Base-by-base conservation (phyloP, 257 asterid species). In the Leonotis leonurus region DNA sequence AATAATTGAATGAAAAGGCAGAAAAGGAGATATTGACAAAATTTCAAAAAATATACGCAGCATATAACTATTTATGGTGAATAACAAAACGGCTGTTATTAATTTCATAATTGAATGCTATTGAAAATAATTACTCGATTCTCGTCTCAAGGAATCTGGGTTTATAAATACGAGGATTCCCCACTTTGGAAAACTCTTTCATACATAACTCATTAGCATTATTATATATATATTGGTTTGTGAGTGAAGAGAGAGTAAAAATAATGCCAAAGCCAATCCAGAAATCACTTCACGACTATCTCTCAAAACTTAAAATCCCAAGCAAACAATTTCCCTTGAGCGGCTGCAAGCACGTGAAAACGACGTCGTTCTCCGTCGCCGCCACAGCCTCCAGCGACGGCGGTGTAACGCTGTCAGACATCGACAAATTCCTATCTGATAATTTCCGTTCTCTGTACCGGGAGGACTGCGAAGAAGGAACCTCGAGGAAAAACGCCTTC, bases 341-440 rank as follows among this genome's bases (percentile, higher is more conserved):
- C n/a, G n/a, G n/a, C n/a, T n/a, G n/a, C n/a, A n/a, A n/a, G n/a
- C n/a, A n/a, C n/a, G n/a, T n/a, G n/a, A 83, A 45, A 46, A 83
- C 95, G 13, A 70, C 81, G 48, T 83, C 95, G 60, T 79, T 81
- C 33, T 57, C 77, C 18, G 21, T 18, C 27, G 17, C 26, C 35
- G 36, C 16, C 5, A 51, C 5, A 7, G 37, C 6, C 37, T 8
- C 10, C 37, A 54, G 26, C 59, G 76, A 49, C 46, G 70, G 55
- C 60, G 72, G 78, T 35, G 90, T 71, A 1, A 75, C 88, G 30
- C 39, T 86, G 18, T 65, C 89, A 8, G 94, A 82, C 60, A 62
- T 86, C 63, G 90, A 86, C 70, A 75, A 73, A 16, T 90, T 87
- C 75, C 44, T 90, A 6, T 69, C 68, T 53, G 88, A 85, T 76